Evolutionary conservation across 2,329 filamentous ascomycete species (phyloP), one percentile per base, ranked within the genome.

Genomic region (Allantophomopsis cytisporea): DNA sequence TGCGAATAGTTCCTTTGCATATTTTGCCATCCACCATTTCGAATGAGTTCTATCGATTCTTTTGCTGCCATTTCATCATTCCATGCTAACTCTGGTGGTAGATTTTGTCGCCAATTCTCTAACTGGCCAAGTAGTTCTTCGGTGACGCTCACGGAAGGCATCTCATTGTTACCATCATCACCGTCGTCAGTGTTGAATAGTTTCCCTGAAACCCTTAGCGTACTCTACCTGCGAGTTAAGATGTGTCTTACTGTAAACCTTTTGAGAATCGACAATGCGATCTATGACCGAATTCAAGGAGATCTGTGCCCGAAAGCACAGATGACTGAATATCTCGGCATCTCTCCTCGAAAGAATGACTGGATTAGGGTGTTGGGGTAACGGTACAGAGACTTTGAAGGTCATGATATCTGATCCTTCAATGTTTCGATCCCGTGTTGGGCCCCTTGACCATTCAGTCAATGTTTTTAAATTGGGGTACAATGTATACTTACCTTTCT

Each of bases 231-330:
- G 21, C 10, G 20, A 11, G 39, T 18, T 14, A 7, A 21, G 11
- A 13, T 28, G 8, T 28, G 5, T 12, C 23, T 28, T 12, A 28
- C 23, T 8, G 23, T 28, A 10, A 28, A 28, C 23, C 11, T 28
- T 28, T 12, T 28, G 23, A 28, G 5, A 28, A 12, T 28, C 23
- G 23, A 28, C 21, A n/a, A 28, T 34, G 18, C 39, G 39, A 15
- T 36, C 36, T 13, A 40, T 36, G 7, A 37, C n/a, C 3, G 34
- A 18, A 15, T 23, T 31, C 15, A 40, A 31, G 3, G 23, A 37
- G 15, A 40, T 32, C 15, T 40, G 39, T 20, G 39, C 39, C 16
- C 31, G 17, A 37, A 40, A 40, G 34, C 36, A 32, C 21, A 37
- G 32, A n/a, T 40, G 32, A 12, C 28, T 21, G n/a, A 40, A 15